Percentiles rank a stretch among this genome's conserved stretches.
phyloP scores from a whole-genome alignment of 306 rosid species.

The Prunus padus region DNA sequence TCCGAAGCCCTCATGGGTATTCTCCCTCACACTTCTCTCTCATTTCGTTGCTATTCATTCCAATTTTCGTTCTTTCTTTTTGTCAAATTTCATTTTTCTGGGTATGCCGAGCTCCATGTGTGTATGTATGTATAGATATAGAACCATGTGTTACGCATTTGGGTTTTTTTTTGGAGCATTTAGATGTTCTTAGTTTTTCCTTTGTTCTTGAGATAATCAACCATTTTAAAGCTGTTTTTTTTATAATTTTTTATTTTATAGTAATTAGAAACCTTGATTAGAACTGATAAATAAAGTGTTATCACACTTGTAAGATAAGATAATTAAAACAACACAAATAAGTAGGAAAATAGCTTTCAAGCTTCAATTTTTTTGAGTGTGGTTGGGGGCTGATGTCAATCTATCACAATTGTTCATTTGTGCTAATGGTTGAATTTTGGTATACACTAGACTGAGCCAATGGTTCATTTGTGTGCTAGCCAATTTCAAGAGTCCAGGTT shows the following conservation, averaged over 20 bases:
- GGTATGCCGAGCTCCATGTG: not conserved
- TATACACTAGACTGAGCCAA: not conserved
- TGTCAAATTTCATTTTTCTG: conserved; percentile 1
- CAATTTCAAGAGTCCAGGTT: not conserved
- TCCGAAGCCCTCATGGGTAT: conserved; percentile 95
- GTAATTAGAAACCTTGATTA: not conserved
- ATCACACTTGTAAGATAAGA: not conserved
- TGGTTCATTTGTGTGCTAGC: not conserved
- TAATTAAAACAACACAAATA: not conserved
- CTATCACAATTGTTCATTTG: not conserved
- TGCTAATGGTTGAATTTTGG: not conserved
- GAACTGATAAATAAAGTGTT: not conserved
- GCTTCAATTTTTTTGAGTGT: not conserved
- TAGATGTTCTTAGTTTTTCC: not conserved
- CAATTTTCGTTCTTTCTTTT: not conserved
- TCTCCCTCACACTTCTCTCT: not conserved
- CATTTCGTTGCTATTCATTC: not conserved
- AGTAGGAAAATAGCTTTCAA: not conserved
- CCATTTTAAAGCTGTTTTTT: not conserved
- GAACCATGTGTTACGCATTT: not conserved
- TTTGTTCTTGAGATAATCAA: not conserved
- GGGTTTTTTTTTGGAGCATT: not conserved
- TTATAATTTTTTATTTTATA: too few relatives aligned
- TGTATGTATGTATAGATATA: not conserved
- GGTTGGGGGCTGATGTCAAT: not conserved